phyloP scores from a whole-genome alignment of 2,329 filamentous ascomycete genomes.

The Diaporthe sp. region DNA sequence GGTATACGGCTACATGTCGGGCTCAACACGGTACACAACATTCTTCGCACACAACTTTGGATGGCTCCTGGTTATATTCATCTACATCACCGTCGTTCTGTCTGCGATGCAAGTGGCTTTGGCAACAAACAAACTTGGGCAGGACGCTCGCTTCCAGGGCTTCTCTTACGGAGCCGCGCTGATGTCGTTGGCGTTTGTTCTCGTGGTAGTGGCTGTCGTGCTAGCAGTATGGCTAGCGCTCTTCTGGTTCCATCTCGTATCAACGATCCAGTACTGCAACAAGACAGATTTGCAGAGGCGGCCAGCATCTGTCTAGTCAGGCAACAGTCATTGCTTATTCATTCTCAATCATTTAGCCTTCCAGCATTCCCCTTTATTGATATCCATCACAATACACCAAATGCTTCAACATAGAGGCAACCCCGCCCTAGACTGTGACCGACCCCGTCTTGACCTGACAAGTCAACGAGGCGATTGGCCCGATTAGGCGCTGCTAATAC shows the following conservation, averaged over 20 bases:
- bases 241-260: background rate
- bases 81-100: slow-evolving; percentile 43
- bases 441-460: too few species aligned
- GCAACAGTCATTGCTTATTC: too few species aligned
- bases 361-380: too few species aligned
- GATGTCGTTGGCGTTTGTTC: background rate
- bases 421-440: too few species aligned
- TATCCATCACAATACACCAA: too few species aligned
- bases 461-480: too few species aligned
- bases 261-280: too few species aligned
- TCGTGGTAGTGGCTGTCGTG: background rate
- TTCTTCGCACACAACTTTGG: slow-evolving; percentile 50
- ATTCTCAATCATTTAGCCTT: too few species aligned
- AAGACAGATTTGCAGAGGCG: too few species aligned
- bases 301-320: too few species aligned
- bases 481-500: too few species aligned
- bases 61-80: slow-evolving; percentile 43
- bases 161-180: slow-evolving; percentile 37
- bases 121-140: slow-evolving; percentile 38
- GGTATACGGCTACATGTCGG: slow-evolving; percentile 43
- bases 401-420: too few species aligned
- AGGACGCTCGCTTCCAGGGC: slow-evolving; percentile 37
- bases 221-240: background rate
- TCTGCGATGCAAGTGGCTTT: slow-evolving; percentile 50
- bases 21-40: slow-evolving; percentile 46